Evolutionary conservation across 176 grass and related monocot species (phyloP), one percentile per base, ranked within the genome.

Genomic region (Musa troglodytarum): DNA sequence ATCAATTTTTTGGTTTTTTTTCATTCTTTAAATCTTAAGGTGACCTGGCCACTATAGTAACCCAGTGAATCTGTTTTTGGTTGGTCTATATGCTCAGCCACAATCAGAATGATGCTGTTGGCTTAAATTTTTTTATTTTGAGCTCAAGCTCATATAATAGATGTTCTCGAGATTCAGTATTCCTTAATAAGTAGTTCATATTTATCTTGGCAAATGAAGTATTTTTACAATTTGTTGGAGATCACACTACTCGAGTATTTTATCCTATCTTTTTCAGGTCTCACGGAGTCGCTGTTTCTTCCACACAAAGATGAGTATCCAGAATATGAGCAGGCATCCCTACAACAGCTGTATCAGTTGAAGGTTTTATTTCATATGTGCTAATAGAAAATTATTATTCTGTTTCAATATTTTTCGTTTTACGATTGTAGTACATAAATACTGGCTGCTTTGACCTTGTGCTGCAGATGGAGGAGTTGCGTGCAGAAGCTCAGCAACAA

Each of bases 291-390:
- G 17, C 79, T 99, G 74, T 94, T 84, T 91, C 85, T 90, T 89
- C 58, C 82, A 9, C 95, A 99, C 78, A 99, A 99, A 82, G 95
- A 99, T 1, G 90, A 99, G 75, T 99, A 94, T 88, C 87, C 80
- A 15, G 95, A 99, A 85, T 90, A 91, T 84, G 95, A 99, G 78
- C 95, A 94, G 73, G 90, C 95, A 53, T 99, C 95, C 78, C 88
- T 99, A 68, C 82, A 84, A 58, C 95, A 91, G 65, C 86, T 89
- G 56, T 91, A 89, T 86, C 77, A 89, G 80, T 83, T 86, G 75
- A 99, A 99, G 95, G 95, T 98, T 50, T 69, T 20, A 69, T 52
- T n/a, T 65, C 52, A 68, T 54, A 58, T 83, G 73, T 75, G 13
- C 16, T 14, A 13, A 78, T 79, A 78, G 74, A 43, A 28, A 66